Evolutionary conservation across 805 yeast species (phyloP), one percentile per base, ranked within the genome.

Genomic region (Myxozyma vanderwaltii): DNA sequence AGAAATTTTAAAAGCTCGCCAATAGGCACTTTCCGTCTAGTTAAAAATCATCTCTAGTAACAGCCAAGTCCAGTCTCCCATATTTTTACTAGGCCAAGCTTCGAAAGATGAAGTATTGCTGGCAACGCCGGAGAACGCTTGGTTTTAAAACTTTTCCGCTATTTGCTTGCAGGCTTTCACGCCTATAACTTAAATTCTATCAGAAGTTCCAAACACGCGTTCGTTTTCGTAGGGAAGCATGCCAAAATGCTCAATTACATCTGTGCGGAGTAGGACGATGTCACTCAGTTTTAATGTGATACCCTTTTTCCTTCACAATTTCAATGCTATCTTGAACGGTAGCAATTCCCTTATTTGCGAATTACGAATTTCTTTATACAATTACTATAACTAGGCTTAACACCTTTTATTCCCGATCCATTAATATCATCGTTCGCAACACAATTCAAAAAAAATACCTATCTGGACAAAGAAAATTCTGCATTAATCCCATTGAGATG

Each of bases 11-110:
- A 51, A 8, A 51, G 31, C 27, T 51, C 55, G 13, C 55, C 55
- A 21, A 51, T 51, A 45, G 55, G 55, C 55, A 51, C 41, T 4
- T 48, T 48, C 55, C 55, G 41, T n/a, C 55, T 48, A 2, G 55
- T 48, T n/a, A 51, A 38, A 40, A 51, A 40, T 23, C n/a, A 51
- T 35, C 29, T 51, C 55, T n/a, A 41, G 55, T 7, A 51, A 38
- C 39, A 51, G 19, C 48, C 33, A 51, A 1, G 44, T 29, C 55
- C 55, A 51, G 10, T 19, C n/a, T 2, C 29, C 55, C 2, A 48
- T 17, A 15, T 29, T 29, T 21, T 51, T 3, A 4, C 48, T 27
- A 43, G 55, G 55, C 48, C 48, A 41, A 10, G 55, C 55, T 51
- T 51, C 55, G 21, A 51, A 51, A n/a, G 55, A 3, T 13, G 41